Percentiles rank a stretch among this genome's conserved stretches.
Evolutionary conservation across 441 rosid genomes (phyloP).

Genomic region (Euphorbia corollata): DNA sequence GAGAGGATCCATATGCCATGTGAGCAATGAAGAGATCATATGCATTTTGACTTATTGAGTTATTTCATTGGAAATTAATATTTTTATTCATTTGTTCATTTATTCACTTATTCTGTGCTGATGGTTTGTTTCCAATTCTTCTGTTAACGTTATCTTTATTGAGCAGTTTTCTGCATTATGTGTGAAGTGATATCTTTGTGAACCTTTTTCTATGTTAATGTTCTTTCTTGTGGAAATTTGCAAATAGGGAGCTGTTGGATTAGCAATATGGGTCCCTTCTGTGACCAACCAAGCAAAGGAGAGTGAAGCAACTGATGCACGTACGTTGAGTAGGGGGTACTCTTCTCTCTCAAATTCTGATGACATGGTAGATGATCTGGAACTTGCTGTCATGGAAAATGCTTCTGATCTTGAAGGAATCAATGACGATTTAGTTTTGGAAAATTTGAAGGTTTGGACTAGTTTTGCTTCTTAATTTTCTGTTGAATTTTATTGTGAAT

Average conservation of each 20-base stretch:
- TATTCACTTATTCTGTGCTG: background rate
- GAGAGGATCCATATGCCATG: background rate
- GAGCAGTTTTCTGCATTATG: background rate
- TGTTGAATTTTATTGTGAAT: background rate
- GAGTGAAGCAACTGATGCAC: constrained; percentile 47
- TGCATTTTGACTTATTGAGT: background rate
- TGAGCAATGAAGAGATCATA: background rate
- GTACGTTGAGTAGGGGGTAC: constrained; percentile 57
- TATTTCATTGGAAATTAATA: background rate
- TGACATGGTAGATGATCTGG: constrained; percentile 58
- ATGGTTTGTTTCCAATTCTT: constrained; percentile 5
- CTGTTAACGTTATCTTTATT: background rate
- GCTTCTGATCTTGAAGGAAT: constrained; percentile 43
- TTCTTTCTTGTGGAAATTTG: constrained; percentile 5
- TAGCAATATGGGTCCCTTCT: constrained; percentile 98
- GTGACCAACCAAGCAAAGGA: constrained; percentile 78
- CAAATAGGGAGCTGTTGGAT: constrained; percentile 88
- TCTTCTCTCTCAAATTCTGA: constrained; percentile 55
- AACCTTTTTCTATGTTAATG: background rate
- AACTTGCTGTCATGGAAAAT: constrained; percentile 50
- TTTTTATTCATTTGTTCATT: background rate
- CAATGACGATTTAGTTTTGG: constrained; percentile 58
- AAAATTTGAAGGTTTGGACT: constrained; percentile 51
- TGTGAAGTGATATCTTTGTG: background rate
- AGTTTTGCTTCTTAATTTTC: background rate